Base-by-base conservation (phyloP, 176 grass and related monocot species). In the Oropetium thomaeum region DNA sequence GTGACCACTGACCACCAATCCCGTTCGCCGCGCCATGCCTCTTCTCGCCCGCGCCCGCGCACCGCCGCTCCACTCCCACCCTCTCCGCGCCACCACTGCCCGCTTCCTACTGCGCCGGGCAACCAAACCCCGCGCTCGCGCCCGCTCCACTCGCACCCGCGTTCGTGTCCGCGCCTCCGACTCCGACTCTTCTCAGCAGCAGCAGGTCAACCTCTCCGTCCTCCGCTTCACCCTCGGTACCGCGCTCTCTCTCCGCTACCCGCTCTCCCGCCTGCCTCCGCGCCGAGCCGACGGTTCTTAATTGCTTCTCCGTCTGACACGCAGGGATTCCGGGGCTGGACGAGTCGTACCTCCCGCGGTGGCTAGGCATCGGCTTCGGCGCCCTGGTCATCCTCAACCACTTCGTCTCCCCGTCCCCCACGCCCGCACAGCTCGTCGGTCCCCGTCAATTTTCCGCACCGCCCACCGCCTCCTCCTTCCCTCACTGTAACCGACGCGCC, bases 141-240 rank as follows among this genome's bases (percentile, higher is more conserved):
- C 39, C 1, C 8, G 34, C 83, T 25, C 62, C 29, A 32, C 53
- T 27, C 53, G 53, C 61, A 72, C 65, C 30, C 61, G 61, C 45
- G 53, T 81, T 71, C 54, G 81, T 42, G 89, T 81, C 74, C 54
- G 81, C 48, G 89, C 84, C 47, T 81, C 87, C 75, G 53, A 67
- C 27, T 92, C 91, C 72, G 76, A 85, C 72, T 41, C 86, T 30
- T 52, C 77, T 57, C 53, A 57, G 41, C 78, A 20, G 71, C 85
- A 90, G 72, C 81, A 98, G 82, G 60, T 95, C 75, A 82, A 92
- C 79, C 81, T 98, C 79, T 98, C 96, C 65, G 89, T 98, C 62
- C 91, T 98, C 45, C 91, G 96, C 58, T 98, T 98, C 89, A 94
- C 96, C 64, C 89, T 98, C 74, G 93, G 93, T 85, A 78, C 69